Evolutionary conservation across 768 basidiomycete genomes (phyloP), one percentile per base, ranked within the genome.

Genomic region (Scleroderma bovista): DNA sequence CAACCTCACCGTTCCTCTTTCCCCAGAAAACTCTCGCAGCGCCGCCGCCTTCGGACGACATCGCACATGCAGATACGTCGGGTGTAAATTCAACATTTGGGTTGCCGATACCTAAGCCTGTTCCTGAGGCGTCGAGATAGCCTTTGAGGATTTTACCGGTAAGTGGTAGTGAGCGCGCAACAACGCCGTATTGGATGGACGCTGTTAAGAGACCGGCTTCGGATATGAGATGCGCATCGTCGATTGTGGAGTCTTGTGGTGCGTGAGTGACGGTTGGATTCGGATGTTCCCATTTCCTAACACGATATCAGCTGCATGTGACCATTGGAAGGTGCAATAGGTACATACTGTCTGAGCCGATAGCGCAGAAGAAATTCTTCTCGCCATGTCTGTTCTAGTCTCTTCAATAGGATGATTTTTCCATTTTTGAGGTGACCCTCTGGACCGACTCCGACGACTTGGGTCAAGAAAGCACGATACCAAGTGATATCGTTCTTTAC

Each of bases 401-500:
- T 72, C 59, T 81, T 73, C 39, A 92, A 69, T 19, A 88, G 69
- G 48, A 77, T 60, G 46, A 69, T 69, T 51, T 64, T 70, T 37
- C 68, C 66, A 52, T 75, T 65, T 48, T 73, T 60, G 29, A 84
- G 65, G 51, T 80, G 77, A 48, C 66, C 66, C 65, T 90, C 86
- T 16, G 87, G 88, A 9, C 73, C 67, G 46, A 89, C 76, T 44
- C 78, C 81, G 39, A 89, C 63, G 60, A 81, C 82, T 62, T 84
- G 83, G 46, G 72, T 77, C 53, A 81, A 69, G 65, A 88, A 88
- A 24, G 90, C 89, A 19, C 80, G 72, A 45, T 78, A 75, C 89
- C 89, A 93, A 32, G 86, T 90, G 59, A 79, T 83, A 52, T 93
- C 89, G 58, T 87, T 76, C 48, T 76, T 76, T 74, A 89, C 69